Evolutionary conservation across 108 stramenopile genomes (phyloP), one percentile per base, ranked within the genome.

Genomic region (Licmophora abbreviata): DNA sequence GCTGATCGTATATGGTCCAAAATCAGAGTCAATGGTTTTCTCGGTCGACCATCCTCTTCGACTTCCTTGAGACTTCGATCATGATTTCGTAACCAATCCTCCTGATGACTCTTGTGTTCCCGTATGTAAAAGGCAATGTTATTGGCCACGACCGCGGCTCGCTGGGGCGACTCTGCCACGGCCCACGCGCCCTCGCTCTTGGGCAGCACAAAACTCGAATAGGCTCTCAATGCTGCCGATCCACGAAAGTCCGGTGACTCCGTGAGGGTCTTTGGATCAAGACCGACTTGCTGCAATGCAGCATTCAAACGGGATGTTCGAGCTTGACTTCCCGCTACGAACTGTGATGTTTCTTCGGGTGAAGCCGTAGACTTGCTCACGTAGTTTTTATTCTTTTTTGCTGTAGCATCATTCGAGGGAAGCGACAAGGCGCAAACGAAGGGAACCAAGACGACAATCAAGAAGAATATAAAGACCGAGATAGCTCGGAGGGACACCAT

Each of bases 1-100:
- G 74, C 74, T 24, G 69, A 71, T 34, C 74, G 66, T 20, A 76
- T 47, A 51, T 76, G 67, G 29, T 76, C 74, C 18, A 76, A 50
- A 38, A 76, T 42, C 14, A 76, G 66, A 17, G 57, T 64, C 26
- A 76, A 59, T 5, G 69, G 61, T 28, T 68, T 44, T 21, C 59
- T 45, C 18, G 22, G 33, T 40, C 10, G 9, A 22, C 20, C n/a
- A 9, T 27, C 31, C 14, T 57, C 28, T 40, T 29, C 45, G 26
- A 34, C 46, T 30, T 54, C 61, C 44, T 21, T 40, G 3, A 61
- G 43, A 36, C 63, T 54, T 35, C 54, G 60, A 51, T 76, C 75
- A 47, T 72, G 63, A 61, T 76, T 76, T 17, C 67, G 57, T 14
- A 76, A 32, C 75, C 75, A 76, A n/a, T 44, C 49, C 37, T 76